Evolutionary conservation across 371 early-diverging fungal genomes (phyloP).

Genomic region (Choanephora cucurbitarum): DNA sequence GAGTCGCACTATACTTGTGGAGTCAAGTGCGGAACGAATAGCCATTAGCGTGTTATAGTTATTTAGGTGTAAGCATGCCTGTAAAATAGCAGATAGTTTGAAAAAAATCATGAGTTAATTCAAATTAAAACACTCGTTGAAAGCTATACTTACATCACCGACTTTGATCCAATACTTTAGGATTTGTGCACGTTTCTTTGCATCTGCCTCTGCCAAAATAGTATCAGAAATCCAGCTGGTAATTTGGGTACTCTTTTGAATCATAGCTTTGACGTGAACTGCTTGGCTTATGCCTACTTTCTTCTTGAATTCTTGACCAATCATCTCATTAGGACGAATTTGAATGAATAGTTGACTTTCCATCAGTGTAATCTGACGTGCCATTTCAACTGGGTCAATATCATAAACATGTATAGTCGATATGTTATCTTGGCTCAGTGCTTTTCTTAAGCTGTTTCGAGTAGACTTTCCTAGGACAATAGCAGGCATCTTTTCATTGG

Average conservation of each 20-base stretch:
- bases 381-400: constrained; percentile 74
- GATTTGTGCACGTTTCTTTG: constrained; percentile 67
- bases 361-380: constrained; percentile 76
- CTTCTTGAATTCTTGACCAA: constrained; percentile 60
- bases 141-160: constrained; percentile 47
- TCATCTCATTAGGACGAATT: constrained; percentile 69
- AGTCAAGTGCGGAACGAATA: constrained; percentile 75
- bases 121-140: background rate
- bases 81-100: background rate
- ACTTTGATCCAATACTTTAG: constrained; percentile 72
- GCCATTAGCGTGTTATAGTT: constrained; percentile 86
- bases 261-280: constrained; percentile 52
- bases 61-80: constrained; percentile 64
- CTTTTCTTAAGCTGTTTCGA: constrained; percentile 37
- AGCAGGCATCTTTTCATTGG: constrained; percentile 25
- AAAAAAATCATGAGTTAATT: background rate
- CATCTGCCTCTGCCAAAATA: constrained; percentile 66
- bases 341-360: constrained; percentile 60
- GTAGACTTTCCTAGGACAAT: constrained; percentile 34
- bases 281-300: constrained; percentile 51
- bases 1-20: constrained; percentile 74
- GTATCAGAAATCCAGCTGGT: constrained; percentile 74
- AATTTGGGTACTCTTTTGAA: constrained; percentile 51
- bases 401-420: constrained; percentile 57
- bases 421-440: constrained; percentile 20